Percentiles rank a stretch among this genome's conserved stretches.
phyloP scores from a whole-genome alignment of 106 monocot species.

The Allium fistulosum region DNA sequence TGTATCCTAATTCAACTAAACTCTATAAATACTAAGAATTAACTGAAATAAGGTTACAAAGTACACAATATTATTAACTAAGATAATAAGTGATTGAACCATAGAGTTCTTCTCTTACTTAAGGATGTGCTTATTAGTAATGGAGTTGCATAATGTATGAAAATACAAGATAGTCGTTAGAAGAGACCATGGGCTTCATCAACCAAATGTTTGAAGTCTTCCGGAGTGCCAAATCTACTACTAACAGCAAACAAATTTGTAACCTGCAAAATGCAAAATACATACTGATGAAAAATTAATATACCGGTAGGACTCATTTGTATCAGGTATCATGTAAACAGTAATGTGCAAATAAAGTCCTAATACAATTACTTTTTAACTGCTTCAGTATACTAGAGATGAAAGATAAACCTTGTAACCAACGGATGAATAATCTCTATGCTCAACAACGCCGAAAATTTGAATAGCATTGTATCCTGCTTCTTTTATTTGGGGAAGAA shows the following conservation, averaged over 20 bases:
- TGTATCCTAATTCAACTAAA: too few species aligned
- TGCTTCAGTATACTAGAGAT: too few species aligned
- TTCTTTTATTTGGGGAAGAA: constrained; percentile 81
- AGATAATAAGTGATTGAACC: too few species aligned
- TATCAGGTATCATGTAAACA: not conserved
- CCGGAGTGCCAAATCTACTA: constrained; percentile 97
- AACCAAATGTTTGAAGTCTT: constrained; percentile 91
- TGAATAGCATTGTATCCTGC: constrained; percentile 93
- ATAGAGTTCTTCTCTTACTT: too few species aligned
- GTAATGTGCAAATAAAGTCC: not conserved
- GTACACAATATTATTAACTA: too few species aligned
- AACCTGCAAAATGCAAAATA: constrained; percentile 39
- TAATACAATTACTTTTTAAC: too few species aligned
- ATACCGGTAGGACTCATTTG: not conserved
- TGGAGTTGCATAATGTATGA: not conserved
- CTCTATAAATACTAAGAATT: too few species aligned
- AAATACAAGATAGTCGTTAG: not conserved
- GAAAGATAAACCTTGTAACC: constrained; percentile 61
- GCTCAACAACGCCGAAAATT: constrained; percentile 74
- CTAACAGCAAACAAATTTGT: constrained; percentile 97
- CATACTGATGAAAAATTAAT: too few species aligned
- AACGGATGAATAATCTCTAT: constrained; percentile 94
- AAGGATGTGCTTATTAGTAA: too few species aligned
- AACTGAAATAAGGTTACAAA: too few species aligned
- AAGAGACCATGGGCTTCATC: constrained; percentile 90